Base-by-base conservation (phyloP, 805 yeast species). In the Candida multigemmis region DNA sequence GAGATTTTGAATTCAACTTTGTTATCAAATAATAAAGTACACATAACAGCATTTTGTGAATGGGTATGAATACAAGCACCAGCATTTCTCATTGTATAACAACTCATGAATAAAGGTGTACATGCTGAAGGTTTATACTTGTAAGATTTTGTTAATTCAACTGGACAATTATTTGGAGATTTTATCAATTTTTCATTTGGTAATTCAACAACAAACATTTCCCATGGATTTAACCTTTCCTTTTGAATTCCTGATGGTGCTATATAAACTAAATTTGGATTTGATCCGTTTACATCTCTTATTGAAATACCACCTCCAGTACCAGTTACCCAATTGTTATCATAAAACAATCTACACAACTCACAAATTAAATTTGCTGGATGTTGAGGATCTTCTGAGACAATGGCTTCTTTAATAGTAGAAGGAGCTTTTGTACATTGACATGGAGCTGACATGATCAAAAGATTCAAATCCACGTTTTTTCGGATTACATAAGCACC, bases 231-330 rank as follows among this genome's bases (percentile, higher is more conserved):
- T 73, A 87, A 77, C 34, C 86, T 63, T 49, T 87, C 97, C 56
- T 87, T 87, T 48, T 87, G 96, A 6, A 87, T 94, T 2, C 96
- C 96, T n/a, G 94, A 81, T 4, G 97, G 96, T 0, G 96, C 93
- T 21, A 87, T 67, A 49, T 68, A 87, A 11, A 83, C 71, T 12
- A 58, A 42, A 34, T 73, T 64, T 11, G 60, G 59, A 30, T 58
- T 55, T 8, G 22, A 26, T 1, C 65, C 68, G 2, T 68, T 65
- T 9, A 41, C 45, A 25, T 71, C 64, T 29, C 77, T 56, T 26
- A 87, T 78, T 17, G 94, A 80, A 41, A 89, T 78, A 3, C 96
- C 96, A 17, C 96, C 97, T 3, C 95, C 96, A 1, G 97, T 89
- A 3, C 96, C 96, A 0, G 95, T 77, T 40, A 84, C 89, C 95